Base-by-base conservation (phyloP, 2,329 filamentous ascomycete genomes). In the Fusarium tjaetaba region DNA sequence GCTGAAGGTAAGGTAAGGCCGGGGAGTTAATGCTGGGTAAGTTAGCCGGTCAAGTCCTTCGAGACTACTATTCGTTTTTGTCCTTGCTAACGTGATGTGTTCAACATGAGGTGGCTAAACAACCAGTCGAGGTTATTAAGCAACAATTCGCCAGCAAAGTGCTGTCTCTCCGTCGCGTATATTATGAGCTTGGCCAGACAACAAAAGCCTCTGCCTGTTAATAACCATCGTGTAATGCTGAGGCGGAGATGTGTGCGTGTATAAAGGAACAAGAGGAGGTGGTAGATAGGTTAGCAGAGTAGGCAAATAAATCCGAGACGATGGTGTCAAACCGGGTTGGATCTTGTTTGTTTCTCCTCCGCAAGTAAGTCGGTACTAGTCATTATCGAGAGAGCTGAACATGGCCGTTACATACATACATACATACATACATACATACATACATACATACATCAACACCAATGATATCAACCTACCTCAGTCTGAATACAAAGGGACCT, bases 121-220 rank as follows among this genome's bases (percentile, higher is more conserved):
- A 36, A 28, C 63, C 28, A 53, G 43, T 20, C 9, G 16, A 36
- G 34, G 34, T 16, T 36, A 8, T 36, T 46, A 20, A 32, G 49
- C 51, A 36, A n/a, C 45, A 53, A 62, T 48, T 65, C 46, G 53
- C 72, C 64, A 72, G 58, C 57, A 70, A 57, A 26, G 52, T 38
- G 48, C 24, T 69, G 43, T 65, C 42, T 36, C 16, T 42, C 45
- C 26, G 55, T 45, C 51, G 41, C 20, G n/a, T 30, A n/a, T 36
- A 43, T 45, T 22, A 38, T 41, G 39, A 45, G 62, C 62, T 56
- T 49, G 63, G 34, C 42, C n/a, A 61, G 62, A 42, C 43, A 62
- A 41, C 32, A 48, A 43, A 49, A 42, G 30, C n/a, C 43, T 55
- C 26, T 66, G 55, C 22, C 55, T 51, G 61, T 61, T 22, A 38